Conservation (phyloP, 2,329 filamentous ascomycete genomes). For the Zymoseptoria pseudotritici region DNA sequence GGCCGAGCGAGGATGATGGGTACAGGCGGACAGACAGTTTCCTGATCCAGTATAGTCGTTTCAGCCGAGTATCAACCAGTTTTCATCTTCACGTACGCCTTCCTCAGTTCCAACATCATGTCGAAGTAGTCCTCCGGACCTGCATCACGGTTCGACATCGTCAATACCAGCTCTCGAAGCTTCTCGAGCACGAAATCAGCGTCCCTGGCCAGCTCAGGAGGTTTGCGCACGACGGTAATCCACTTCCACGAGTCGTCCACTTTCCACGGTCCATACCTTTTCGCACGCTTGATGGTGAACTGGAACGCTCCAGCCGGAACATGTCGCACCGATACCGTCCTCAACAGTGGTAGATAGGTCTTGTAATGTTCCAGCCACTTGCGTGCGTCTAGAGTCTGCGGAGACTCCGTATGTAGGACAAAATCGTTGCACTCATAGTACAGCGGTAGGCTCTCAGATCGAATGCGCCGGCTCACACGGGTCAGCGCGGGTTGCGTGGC, state of each 20-base stretch:
- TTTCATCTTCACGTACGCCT: constrained; percentile 8
- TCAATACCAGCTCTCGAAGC: constrained; percentile 5
- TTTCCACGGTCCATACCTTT: constrained; percentile 13
- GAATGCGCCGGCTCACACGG: constrained; percentile 21
- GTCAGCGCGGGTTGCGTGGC: constrained; percentile 24
- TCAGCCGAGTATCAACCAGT: not conserved
- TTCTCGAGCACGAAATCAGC: constrained; percentile 17
- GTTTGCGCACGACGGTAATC: constrained; percentile 24
- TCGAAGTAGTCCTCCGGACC: constrained; percentile 13
- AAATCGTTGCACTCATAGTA: constrained; percentile 26
- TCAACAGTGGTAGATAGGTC: constrained; percentile 13
- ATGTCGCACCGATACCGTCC: constrained; percentile 23
- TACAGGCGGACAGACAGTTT: too few relatives aligned
- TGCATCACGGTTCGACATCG: constrained; percentile 8
- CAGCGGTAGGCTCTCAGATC: constrained; percentile 22
- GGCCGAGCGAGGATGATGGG: too few relatives aligned
- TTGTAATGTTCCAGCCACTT: constrained; percentile 21
- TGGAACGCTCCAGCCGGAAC: constrained; percentile 19
- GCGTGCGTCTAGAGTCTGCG: constrained; percentile 21
- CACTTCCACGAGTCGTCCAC: constrained; percentile 22
- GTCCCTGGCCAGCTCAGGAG: constrained; percentile 16
- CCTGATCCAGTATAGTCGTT: not conserved
- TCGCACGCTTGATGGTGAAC: constrained; percentile 12
- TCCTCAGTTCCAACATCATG: constrained; percentile 15
- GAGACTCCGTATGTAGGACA: constrained; percentile 25